Conservation (phyloP, 306 rosid genomes). For the Citrullus mucosospermus region DNA sequence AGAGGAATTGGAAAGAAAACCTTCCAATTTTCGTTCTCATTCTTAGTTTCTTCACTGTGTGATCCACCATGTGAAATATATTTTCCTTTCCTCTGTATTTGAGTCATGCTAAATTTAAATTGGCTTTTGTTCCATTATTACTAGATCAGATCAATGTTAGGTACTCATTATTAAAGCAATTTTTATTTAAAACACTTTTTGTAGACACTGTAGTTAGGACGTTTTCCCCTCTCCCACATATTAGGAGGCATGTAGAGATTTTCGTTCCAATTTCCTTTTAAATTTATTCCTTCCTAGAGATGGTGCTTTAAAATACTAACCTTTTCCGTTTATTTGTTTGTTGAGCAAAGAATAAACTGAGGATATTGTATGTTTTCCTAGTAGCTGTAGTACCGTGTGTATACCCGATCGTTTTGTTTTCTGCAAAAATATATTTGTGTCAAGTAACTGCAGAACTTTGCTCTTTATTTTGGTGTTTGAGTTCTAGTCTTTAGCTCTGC, state of each 20-base stretch:
- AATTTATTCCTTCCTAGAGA: background rate
- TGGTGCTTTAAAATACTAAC: background rate
- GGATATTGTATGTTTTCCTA: background rate
- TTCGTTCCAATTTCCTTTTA: background rate
- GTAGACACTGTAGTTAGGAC: background rate
- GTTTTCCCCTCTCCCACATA: background rate
- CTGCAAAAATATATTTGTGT: background rate
- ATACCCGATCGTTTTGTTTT: background rate
- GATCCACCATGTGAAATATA: background rate
- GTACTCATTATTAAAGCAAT: background rate
- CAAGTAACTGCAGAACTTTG: background rate
- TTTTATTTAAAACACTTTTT: background rate
- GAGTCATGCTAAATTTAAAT: background rate
- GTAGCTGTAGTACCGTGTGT: background rate
- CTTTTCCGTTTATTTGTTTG: background rate
- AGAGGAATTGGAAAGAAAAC: no score
- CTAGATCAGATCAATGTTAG: background rate
- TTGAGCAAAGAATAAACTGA: background rate
- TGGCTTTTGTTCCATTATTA: background rate
- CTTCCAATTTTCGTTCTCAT: background rate
- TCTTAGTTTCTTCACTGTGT: background rate
- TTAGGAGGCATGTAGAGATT: background rate
- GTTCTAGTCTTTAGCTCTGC: background rate
- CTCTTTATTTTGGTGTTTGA: background rate
- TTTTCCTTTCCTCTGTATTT: background rate